Percentiles rank a stretch among this genome's conserved stretches.
phyloP scores from a whole-genome alignment of 768 basidiomycete species.

The Russula sp. region DNA sequence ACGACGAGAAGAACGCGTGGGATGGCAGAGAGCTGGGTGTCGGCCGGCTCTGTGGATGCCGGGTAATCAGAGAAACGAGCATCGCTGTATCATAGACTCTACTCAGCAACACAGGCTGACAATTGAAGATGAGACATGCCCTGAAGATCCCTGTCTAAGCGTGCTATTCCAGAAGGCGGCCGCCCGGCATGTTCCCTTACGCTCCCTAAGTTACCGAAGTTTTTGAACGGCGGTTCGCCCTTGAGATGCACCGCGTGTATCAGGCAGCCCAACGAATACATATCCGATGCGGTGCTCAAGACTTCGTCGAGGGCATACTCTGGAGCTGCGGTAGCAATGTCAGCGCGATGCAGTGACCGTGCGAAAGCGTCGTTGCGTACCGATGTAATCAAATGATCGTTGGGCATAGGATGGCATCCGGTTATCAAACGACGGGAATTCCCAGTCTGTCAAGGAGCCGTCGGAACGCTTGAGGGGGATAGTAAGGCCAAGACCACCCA shows the following conservation, averaged over 20 bases:
- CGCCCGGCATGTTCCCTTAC: slow-evolving; percentile 69
- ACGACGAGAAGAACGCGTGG: slow-evolving; percentile 89
- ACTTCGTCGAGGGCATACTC: slow-evolving; percentile 93
- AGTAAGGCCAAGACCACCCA: slow-evolving; percentile 84
- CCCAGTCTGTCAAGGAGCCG: slow-evolving; percentile 78
- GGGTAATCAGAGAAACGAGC: slow-evolving; percentile 75
- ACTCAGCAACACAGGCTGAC: slow-evolving; percentile 11
- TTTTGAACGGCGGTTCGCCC: slow-evolving; percentile 83
- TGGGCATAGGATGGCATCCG: slow-evolving; percentile 78
- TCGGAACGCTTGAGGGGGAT: slow-evolving; percentile 68
- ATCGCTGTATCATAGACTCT: slow-evolving; percentile 50
- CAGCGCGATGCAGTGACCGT: neutral
- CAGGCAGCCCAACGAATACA: slow-evolving; percentile 89
- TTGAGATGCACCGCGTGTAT: slow-evolving; percentile 91
- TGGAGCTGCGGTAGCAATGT: slow-evolving; percentile 56
- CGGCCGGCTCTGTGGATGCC: slow-evolving; percentile 68
- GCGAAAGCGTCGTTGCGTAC: slow-evolving; percentile 42
- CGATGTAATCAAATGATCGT: slow-evolving; percentile 93
- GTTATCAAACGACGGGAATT: slow-evolving; percentile 85
- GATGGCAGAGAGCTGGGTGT: slow-evolving; percentile 77
- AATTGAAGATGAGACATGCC: slow-evolving; percentile 41
- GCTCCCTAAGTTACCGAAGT: slow-evolving; percentile 68
- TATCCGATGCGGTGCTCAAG: slow-evolving; percentile 82
- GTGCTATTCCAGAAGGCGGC: slow-evolving; percentile 57
- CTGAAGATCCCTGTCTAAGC: slow-evolving; percentile 70